A percentile compares a stretch with the other conserved stretches of the same genome.
These are phyloP conservation scores for Plenodomus lindquistii DNA, from an alignment of 2,329 filamentous ascomycete species.

Conservation along the genomic window DNA sequence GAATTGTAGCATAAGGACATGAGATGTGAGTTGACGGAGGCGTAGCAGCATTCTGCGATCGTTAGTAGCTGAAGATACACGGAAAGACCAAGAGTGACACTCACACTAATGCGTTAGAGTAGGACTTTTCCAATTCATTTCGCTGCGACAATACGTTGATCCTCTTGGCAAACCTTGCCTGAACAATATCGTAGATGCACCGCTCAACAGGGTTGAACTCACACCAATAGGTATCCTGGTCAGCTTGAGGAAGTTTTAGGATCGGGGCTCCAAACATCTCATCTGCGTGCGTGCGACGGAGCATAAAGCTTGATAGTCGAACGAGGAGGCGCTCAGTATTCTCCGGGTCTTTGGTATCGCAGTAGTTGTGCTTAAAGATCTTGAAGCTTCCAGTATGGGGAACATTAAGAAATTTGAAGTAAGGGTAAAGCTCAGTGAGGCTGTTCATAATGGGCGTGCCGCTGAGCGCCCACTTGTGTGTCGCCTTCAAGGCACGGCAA, in stretches of 20 bases:
- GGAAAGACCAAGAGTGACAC: neutral
- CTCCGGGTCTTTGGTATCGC: slow-evolving; percentile 33
- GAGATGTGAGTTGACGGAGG: slow-evolving; percentile 57
- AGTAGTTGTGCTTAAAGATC: slow-evolving; percentile 52
- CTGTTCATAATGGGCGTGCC: slow-evolving; percentile 49
- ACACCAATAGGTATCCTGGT: slow-evolving; percentile 48
- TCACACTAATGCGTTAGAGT: slow-evolving; percentile 47
- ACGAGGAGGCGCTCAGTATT: slow-evolving; percentile 41
- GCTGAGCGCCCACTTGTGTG: slow-evolving; percentile 49
- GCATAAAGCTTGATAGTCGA: slow-evolving; percentile 54
- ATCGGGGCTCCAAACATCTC: slow-evolving; percentile 58
- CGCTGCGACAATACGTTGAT: slow-evolving; percentile 44
- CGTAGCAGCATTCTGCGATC: slow-evolving; percentile 49
- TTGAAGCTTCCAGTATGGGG: slow-evolving; percentile 47
- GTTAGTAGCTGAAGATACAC: neutral
- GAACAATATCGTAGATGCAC: slow-evolving; percentile 58
- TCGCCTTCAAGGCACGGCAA: slow-evolving; percentile 47
- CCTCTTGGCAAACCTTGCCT: slow-evolving; percentile 46
- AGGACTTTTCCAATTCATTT: slow-evolving; percentile 37
- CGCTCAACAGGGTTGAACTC: slow-evolving; percentile 58
- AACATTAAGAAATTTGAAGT: slow-evolving; percentile 52
- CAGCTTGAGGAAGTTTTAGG: slow-evolving; percentile 57
- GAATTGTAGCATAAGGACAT: slow-evolving; percentile 54
- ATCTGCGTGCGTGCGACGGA: slow-evolving; percentile 59
- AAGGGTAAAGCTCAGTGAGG: slow-evolving; percentile 39